These are phyloP conservation scores for Leccinum uliginosum DNA, from an alignment of 768 basidiomycete genomes.

Conservation along the genomic window DNA sequence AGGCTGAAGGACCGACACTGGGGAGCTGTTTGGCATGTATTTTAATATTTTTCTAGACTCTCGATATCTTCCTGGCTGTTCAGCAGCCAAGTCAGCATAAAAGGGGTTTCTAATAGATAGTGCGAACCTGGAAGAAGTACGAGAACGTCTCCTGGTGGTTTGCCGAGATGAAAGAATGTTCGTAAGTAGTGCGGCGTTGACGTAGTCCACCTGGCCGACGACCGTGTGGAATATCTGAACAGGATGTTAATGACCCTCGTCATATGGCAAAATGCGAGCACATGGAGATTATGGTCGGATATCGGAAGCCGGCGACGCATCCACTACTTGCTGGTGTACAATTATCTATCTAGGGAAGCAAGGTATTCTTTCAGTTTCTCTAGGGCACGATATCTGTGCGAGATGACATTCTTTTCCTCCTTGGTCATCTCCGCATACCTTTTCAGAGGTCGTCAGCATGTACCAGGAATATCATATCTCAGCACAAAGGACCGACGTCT, in stretches of 20 bases:
- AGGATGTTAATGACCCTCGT: conserved; percentile 90
- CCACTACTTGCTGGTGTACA: conserved; percentile 4
- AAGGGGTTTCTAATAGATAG: background rate
- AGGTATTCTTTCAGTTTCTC: conserved; percentile 50
- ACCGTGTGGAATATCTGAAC: conserved; percentile 81
- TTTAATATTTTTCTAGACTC: conserved; percentile 69
- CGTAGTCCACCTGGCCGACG: conserved; percentile 73
- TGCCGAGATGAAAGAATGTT: conserved; percentile 84
- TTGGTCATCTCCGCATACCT: conserved; percentile 69
- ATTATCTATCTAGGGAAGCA: background rate
- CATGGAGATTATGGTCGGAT: conserved; percentile 22
- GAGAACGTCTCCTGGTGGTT: conserved; percentile 81
- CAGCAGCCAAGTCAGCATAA: background rate
- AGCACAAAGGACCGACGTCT: conserved; percentile 54
- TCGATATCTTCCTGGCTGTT: conserved; percentile 94
- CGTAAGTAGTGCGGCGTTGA: conserved; percentile 87
- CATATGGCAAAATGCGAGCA: conserved; percentile 82
- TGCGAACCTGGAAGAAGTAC: conserved; percentile 82
- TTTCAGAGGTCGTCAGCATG: background rate
- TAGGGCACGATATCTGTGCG: conserved; percentile 62
- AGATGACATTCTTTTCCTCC: conserved; percentile 59
- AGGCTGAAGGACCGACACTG: conserved; percentile 35
- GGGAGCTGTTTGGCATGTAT: conserved; percentile 69
- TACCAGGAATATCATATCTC: background rate
- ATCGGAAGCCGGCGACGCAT: conserved; percentile 15